Evolutionary conservation across 2,329 filamentous ascomycete genomes (phyloP), one percentile per base, ranked within the genome.

Genomic region (Fusarium mangiferae): DNA sequence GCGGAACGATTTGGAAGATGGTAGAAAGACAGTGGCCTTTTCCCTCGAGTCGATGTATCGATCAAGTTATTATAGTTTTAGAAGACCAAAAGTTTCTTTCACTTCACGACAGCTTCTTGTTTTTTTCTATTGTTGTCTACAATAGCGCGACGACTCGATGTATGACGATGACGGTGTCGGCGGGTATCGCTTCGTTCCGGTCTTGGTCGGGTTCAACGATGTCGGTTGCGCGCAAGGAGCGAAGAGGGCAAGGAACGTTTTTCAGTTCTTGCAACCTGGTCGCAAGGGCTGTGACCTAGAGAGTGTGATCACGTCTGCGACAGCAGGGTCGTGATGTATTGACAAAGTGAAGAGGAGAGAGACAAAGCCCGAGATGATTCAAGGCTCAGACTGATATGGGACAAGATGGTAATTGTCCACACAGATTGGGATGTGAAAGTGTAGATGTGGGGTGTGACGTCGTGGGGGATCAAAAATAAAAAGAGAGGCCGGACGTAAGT

Each of bases 401-500:
- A 74, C 72, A 72, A 66, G 68, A 70, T 75, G 72, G 70, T 48
- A 33, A 70, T 77, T 75, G 66, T 74, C 77, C 73, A 58, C 30
- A 57, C 60, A 28, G 39, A 39, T 63, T 46, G 49, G 28, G 24
- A 57, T 41, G 41, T 57, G 65, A 55, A 46, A 26, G 64, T 66
- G 49, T 46, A 77, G 76, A 70, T 73, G 80, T 78, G 80, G 79
- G 80, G 76, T 77, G 79, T 79, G 80, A 80, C 78, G 79, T 81
- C 76, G 76, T 77, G 66, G 75, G 69, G 57, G 70, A 70, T 70
- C n/a, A 58, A 77, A 80, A 77, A 78, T 80, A 81, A 81, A 81
- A 80, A 78, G 75, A 78, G 76, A 81, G 84, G 83, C 85, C 85
- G 79, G 82, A 87, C 84, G 84, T 81, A 81, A 81, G 81, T 81